A percentile compares a stretch with the other conserved stretches of the same genome.
These are phyloP conservation scores for Teratosphaeria viscida DNA, from an alignment of 2,329 filamentous ascomycete species.

Conservation along the genomic window DNA sequence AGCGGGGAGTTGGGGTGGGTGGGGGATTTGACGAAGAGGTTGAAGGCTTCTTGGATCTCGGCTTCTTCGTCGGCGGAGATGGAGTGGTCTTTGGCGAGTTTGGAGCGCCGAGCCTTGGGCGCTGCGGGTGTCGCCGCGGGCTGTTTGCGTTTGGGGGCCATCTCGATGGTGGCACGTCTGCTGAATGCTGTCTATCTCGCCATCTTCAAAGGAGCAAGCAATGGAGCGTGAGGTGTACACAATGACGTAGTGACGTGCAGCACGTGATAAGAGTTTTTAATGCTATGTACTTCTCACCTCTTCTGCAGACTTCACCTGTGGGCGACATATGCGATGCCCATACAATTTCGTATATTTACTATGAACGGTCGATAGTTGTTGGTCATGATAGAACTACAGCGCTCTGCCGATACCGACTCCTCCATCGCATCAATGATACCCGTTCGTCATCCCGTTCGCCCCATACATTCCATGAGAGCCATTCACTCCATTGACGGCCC, in stretches of 20 bases:
- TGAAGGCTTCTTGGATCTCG: slow-evolving; percentile 85
- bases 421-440: background rate
- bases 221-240: background rate
- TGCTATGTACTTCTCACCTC: too few species aligned
- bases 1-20: slow-evolving; percentile 44
- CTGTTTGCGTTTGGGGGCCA: slow-evolving; percentile 24
- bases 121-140: slow-evolving; percentile 9
- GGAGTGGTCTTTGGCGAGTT: slow-evolving; percentile 85
- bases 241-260: background rate
- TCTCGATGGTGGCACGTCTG: background rate
- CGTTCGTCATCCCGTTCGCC: background rate
- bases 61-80: slow-evolving; percentile 73
- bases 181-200: background rate
- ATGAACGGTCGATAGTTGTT: too few species aligned
- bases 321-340: too few species aligned
- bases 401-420: too few species aligned
- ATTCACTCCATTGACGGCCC: background rate
- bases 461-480: background rate
- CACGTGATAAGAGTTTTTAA: background rate
- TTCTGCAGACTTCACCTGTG: too few species aligned
- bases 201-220: too few species aligned
- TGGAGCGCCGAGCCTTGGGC: slow-evolving; percentile 54
- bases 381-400: too few species aligned
- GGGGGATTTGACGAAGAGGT: slow-evolving; percentile 50
- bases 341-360: too few species aligned